Conservation (phyloP, 1,284 basidiomycete genomes). For the Cronartium quercuum region DNA sequence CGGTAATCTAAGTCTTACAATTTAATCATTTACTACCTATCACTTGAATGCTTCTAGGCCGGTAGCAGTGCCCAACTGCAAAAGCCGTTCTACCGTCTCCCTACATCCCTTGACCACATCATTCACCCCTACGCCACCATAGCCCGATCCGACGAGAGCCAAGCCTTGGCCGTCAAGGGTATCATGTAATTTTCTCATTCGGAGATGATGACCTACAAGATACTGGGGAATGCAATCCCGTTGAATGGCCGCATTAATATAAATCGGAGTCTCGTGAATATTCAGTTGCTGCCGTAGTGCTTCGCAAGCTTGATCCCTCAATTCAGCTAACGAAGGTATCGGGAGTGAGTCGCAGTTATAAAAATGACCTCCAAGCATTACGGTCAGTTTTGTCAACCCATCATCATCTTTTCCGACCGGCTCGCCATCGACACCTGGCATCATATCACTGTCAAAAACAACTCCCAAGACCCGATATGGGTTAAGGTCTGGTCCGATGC, state of each 20-base stretch:
- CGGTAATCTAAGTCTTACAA: too few relatives aligned
- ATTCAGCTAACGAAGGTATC: conserved; percentile 41
- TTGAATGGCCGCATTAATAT: conserved; percentile 57
- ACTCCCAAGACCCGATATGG: conserved; percentile 52
- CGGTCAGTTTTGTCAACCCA: conserved; percentile 63
- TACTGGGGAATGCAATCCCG: conserved; percentile 75
- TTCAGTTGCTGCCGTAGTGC: conserved; percentile 57
- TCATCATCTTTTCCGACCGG: background rate
- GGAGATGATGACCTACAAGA: conserved; percentile 63
- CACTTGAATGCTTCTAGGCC: conserved; percentile 27
- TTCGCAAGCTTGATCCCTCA: conserved; percentile 48
- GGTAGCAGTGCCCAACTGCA: conserved; percentile 34
- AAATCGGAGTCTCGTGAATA: conserved; percentile 13
- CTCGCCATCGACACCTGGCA: conserved; percentile 46
- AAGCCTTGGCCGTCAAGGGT: conserved; percentile 54
- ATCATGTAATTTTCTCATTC: conserved; percentile 59
- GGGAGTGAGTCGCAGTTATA: conserved; percentile 50
- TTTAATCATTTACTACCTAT: too few relatives aligned
- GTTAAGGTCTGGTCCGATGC: conserved; percentile 54
- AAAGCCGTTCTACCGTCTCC: conserved; percentile 58
- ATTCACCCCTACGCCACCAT: conserved; percentile 79
- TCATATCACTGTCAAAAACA: conserved; percentile 59
- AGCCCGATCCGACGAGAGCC: conserved; percentile 75
- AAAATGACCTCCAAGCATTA: conserved; percentile 85
- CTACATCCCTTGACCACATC: conserved; percentile 61